phyloP scores from a whole-genome alignment of 116 monocot genomes.

The Posidonia oceanica region DNA sequence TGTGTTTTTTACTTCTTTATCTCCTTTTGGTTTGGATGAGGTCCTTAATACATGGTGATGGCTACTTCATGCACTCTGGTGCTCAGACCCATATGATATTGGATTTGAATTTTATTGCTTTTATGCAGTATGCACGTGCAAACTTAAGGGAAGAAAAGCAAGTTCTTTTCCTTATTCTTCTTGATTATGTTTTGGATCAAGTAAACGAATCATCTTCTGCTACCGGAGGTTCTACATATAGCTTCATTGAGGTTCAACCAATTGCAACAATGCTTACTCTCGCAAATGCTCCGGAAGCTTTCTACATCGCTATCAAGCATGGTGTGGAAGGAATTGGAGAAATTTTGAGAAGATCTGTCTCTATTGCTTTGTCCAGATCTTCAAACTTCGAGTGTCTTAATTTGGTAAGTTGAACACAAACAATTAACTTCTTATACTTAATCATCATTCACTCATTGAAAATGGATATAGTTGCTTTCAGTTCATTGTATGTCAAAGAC shows the following conservation, averaged over 20 bases:
- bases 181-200: constrained; percentile 72
- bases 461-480: neutral
- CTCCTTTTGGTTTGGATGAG: too few relatives aligned
- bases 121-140: constrained; percentile 86
- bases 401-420: constrained; percentile 37
- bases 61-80: too few relatives aligned
- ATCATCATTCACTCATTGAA: neutral
- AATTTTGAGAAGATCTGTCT: constrained; percentile 58
- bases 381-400: constrained; percentile 52
- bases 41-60: too few relatives aligned
- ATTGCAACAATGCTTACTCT: constrained; percentile 65
- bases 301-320: constrained; percentile 78
- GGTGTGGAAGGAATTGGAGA: constrained; percentile 82
- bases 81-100: too few relatives aligned
- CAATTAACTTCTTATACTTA: neutral
- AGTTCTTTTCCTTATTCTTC: constrained; percentile 72
- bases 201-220: constrained; percentile 54
- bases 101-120: neutral
- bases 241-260: constrained; percentile 55
- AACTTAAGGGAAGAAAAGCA: constrained; percentile 74
- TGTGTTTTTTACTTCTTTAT: too few relatives aligned
- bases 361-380: constrained; percentile 42
- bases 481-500: too few relatives aligned
- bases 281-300: constrained; percentile 87
- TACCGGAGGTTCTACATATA: constrained; percentile 41